Evolutionary conservation across 1,139 yeast genomes (phyloP), one percentile per base, ranked within the genome.

Genomic region (Schizosaccharomyces versatilis): DNA sequence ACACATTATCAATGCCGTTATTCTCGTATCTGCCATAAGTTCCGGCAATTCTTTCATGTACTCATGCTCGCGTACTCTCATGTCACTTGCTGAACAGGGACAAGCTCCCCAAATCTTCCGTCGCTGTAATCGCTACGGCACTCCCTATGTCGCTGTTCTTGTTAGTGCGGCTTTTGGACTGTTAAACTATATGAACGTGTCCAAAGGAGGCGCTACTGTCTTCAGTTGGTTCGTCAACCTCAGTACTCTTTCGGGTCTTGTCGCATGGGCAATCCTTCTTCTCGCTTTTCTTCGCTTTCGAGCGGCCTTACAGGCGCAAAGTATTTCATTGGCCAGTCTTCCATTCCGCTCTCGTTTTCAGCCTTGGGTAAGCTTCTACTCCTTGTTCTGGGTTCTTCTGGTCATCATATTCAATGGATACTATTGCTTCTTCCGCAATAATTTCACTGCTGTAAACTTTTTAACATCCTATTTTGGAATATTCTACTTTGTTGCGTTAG

Each of bases 1-100:
- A 39, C 77, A 81, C 59, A 76, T 83, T 55, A 75, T 83, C 70
- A 83, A 83, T 62, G 84, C 84, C 2, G 84, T 81, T 54, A 79
- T 83, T 60, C 68, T 83, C 66, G 67, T 79, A 47, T 80, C 86
- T 10, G 82, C 81, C 54, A 65, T 78, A 57, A 78, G 83, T 15
- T 84, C 74, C 44, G 84, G 84, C 59, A 85, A 85, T 70, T 81
- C 94, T 51, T 81, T 82, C 62, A 77, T 79, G 57, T 80, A 76
- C 64, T 71, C 75, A 58, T 69, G 79, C 53, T 76, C 84, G 9
- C 72, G 86, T 71, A 80, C 72, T 10, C 66, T 80, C 44, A 72
- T 76, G 62, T 75, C 78, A 48, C 69, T 81, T 70, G 74, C 84
- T 9, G 69, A 72, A 58, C 75, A 73, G 55, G 80, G 80, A 7